Percentiles rank a stretch among this genome's conserved stretches.
Evolutionary conservation across 768 basidiomycete genomes (phyloP).

Genomic region (Kwoniella sp.): DNA sequence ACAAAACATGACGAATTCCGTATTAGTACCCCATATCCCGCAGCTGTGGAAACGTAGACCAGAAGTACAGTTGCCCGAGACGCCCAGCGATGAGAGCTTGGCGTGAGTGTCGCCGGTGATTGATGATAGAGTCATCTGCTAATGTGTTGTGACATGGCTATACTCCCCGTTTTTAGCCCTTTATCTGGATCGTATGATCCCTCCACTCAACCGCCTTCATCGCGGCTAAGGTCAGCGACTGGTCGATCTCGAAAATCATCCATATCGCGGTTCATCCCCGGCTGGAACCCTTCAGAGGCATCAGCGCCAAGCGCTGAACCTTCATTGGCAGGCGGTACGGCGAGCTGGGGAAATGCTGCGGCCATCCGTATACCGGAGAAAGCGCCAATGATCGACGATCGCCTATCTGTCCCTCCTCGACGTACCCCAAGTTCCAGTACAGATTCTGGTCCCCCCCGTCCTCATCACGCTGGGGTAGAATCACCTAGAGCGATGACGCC

Average conservation of each 20-base stretch:
- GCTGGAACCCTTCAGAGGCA: background rate
- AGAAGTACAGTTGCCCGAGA: slow-evolving; percentile 62
- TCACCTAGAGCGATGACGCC: background rate
- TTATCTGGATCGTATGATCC: background rate
- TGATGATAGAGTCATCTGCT: background rate
- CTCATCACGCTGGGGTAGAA: background rate
- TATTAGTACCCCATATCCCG: slow-evolving; percentile 71
- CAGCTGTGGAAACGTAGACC: slow-evolving; percentile 70
- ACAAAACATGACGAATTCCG: slow-evolving; percentile 77
- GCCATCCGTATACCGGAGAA: slow-evolving; percentile 6
- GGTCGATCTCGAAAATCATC: slow-evolving; percentile 18
- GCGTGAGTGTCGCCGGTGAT: slow-evolving; percentile 15
- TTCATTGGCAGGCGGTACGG: background rate
- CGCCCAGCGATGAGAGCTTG: slow-evolving; percentile 26
- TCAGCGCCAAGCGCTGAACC: background rate
- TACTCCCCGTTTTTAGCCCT: background rate
- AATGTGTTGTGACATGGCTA: too few species aligned
- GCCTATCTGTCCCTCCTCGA: background rate
- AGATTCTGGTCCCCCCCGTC: background rate
- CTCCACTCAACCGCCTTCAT: background rate
- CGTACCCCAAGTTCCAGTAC: background rate
- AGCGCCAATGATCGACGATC: background rate
- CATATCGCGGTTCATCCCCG: slow-evolving; percentile 8
- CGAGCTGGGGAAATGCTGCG: slow-evolving; percentile 2
- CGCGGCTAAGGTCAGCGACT: slow-evolving; percentile 7